phyloP scores from a whole-genome alignment of 2,329 filamentous ascomycete genomes.

The Bipolaris bicolor region DNA sequence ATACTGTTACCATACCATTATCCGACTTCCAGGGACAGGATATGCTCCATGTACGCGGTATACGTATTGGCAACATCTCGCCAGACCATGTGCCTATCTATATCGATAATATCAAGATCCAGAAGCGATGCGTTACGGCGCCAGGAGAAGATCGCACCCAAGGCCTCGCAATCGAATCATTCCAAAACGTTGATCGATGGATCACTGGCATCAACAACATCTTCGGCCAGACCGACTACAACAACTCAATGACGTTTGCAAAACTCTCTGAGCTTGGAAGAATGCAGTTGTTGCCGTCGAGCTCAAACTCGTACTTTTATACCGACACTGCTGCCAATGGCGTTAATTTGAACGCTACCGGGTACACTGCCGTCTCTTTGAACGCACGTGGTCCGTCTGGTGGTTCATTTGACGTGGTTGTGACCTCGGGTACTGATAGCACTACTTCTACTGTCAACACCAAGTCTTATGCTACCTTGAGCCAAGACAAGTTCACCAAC shows the following conservation, averaged over 20 bases:
- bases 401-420: constrained; percentile 12
- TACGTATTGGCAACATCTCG: constrained; percentile 16
- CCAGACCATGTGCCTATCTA: constrained; percentile 14
- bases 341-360: constrained; percentile 9
- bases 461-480: constrained; percentile 6
- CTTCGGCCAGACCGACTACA: constrained; percentile 13
- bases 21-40: constrained; percentile 14
- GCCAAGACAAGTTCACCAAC: constrained; percentile 11
- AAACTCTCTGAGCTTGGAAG: constrained; percentile 12
- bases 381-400: constrained; percentile 12
- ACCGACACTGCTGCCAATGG: constrained; percentile 10
- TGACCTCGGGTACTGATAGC: neutral
- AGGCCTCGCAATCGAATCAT: constrained; percentile 14
- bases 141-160: constrained; percentile 15
- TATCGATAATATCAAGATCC: constrained; percentile 14
- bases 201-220: constrained; percentile 19
- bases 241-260: constrained; percentile 15
- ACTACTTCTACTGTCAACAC: constrained; percentile 9
- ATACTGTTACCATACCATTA: constrained; percentile 14
- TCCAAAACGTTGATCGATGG: constrained; percentile 16
- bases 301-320: constrained; percentile 9
- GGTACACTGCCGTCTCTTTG: constrained; percentile 10
- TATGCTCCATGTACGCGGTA: constrained; percentile 11
- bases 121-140: constrained; percentile 15
- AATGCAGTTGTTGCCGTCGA: constrained; percentile 14